A percentile compares a stretch with the other conserved stretches of the same genome.
phyloP scores from a whole-genome alignment of 805 yeast genomes.

The Komagataella populi region DNA sequence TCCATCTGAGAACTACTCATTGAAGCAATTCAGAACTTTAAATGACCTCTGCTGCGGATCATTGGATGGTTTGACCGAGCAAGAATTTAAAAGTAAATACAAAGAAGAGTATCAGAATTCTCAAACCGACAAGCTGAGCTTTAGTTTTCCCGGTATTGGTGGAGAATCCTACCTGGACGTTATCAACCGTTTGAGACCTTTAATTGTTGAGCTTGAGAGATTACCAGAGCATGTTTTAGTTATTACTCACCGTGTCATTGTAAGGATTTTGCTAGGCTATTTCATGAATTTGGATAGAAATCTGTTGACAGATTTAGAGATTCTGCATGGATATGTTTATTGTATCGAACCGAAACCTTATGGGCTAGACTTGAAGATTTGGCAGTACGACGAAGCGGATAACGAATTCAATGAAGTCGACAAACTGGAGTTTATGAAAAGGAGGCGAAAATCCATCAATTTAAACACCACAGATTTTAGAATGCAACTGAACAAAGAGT shows the following conservation, averaged over 20 bases:
- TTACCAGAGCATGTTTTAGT: constrained; percentile 20
- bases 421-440: constrained; percentile 20
- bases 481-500: not conserved
- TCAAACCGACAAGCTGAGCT: constrained; percentile 15
- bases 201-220: constrained; percentile 21
- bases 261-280: constrained; percentile 20
- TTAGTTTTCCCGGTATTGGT: constrained; percentile 21
- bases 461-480: not conserved
- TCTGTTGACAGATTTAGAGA: constrained; percentile 22
- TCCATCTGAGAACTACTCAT: constrained; percentile 13
- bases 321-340: constrained; percentile 20
- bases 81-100: constrained; percentile 13
- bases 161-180: constrained; percentile 25
- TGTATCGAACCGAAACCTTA: constrained; percentile 25
- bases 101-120: constrained; percentile 15
- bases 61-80: constrained; percentile 17
- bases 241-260: constrained; percentile 20
- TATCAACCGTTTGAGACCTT: constrained; percentile 19
- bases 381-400: constrained; percentile 20
- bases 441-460: constrained; percentile 6
- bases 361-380: constrained; percentile 21
- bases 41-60: constrained; percentile 22
- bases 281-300: constrained; percentile 22
- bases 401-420: constrained; percentile 23
- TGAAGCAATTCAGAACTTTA: constrained; percentile 19